Conservation (phyloP, 768 basidiomycete genomes). For the Lentinula detonsa region DNA sequence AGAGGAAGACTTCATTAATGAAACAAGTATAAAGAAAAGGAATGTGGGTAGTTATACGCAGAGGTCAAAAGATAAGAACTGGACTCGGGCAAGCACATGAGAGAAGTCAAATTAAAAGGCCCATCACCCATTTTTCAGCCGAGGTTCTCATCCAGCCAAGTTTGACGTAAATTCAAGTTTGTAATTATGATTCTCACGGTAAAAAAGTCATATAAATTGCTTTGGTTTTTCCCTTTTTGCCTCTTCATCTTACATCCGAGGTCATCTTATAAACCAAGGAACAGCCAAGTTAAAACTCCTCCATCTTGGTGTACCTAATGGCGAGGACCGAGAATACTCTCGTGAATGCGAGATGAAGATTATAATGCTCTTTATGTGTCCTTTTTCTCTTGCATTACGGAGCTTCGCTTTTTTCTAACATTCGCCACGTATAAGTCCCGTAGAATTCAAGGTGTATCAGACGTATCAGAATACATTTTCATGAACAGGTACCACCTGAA, state of each 20-base stretch:
- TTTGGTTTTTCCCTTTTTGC: slow-evolving; percentile 1
- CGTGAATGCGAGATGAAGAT: slow-evolving; percentile 37
- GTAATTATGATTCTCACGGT: neutral
- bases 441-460: neutral
- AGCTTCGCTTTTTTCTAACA: slow-evolving; percentile 60
- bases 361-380: slow-evolving; percentile 58
- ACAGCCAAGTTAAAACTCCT: slow-evolving; percentile 29
- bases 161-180: neutral
- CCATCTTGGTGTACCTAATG: slow-evolving; percentile 63
- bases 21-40: slow-evolving; percentile 7
- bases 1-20: slow-evolving; percentile 23
- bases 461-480: neutral
- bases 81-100: slow-evolving; percentile 2
- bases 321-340: slow-evolving; percentile 65
- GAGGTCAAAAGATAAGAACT: slow-evolving; percentile 5
- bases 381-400: slow-evolving; percentile 19
- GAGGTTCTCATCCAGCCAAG: neutral
- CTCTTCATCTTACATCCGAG: slow-evolving; percentile 8
- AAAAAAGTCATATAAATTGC: slow-evolving; percentile 35
- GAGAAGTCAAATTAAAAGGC: neutral
- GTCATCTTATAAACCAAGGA: slow-evolving; percentile 59
- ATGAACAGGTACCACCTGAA: neutral
- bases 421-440: slow-evolving; percentile 2
- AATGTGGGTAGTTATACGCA: slow-evolving; percentile 8
- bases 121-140: neutral